Evolutionary conservation across 345 rosid genomes (phyloP), one percentile per base, ranked within the genome.

Genomic region (Zanthoxylum bungeanum): DNA sequence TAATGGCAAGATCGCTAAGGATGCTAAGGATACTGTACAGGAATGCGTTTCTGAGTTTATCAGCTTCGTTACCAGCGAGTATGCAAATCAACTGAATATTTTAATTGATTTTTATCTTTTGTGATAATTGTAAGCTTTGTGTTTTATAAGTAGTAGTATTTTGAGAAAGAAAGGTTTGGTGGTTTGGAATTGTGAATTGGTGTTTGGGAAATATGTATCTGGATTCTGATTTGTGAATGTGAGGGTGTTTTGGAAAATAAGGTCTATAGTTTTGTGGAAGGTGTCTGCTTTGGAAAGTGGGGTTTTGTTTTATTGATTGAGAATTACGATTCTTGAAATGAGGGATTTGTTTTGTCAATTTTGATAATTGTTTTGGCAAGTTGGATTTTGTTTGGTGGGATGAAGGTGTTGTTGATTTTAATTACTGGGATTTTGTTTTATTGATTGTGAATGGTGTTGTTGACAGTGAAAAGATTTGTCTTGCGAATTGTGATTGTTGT

Each of bases 31-130:
- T 12, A 87, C 89, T 22, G 91, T 85, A 11, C 91, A 87, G 69
- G 91, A 87, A 77, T 87, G 91, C 60, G 91, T 87, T 37, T 87
- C 92, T 49, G 92, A 87, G 82, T 87, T 87, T 59, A 84, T 87
- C 76, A 85, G 89, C 80, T 87, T 84, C 82, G 71, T 87, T 66
- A 85, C 92, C 64, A 84, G 92, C 88, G 92, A 87, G 91, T 87
- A 79, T 67, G 73, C 21, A 14, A 17, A 44, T 14, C 39, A 56
- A 25, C 22, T 49, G 8, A 14, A 16, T 63, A 3, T 21, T 7
- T 63, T 24, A 10, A 25, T 31, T 46, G 56, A n/a, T 25, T 7
- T 66, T 8, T 34, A 33, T 50, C 60, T 9, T 55, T 10, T 19
- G 5, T 33, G 11, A 5, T 53, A 6, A 17, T 46, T 22, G 36